Conservation (phyloP, 352 stramenopile genomes). For the Phytophthora litchii region DNA sequence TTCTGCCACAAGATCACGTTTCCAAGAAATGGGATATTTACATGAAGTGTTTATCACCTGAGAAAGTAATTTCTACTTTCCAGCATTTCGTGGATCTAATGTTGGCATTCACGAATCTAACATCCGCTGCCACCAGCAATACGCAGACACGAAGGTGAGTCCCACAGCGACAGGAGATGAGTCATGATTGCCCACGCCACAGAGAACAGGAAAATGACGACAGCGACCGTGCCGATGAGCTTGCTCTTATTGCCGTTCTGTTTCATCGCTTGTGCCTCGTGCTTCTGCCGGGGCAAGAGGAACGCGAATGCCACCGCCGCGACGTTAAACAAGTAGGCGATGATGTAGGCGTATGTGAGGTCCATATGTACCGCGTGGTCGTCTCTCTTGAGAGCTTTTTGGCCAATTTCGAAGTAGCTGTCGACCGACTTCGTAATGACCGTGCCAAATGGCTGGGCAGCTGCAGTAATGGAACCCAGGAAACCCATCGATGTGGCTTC, state of each 20-base stretch:
- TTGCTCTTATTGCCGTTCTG: slow-evolving; percentile 37
- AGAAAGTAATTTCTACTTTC: too few species aligned
- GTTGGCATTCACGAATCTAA: background rate
- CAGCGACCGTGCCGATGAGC: slow-evolving; percentile 20
- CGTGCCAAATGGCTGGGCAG: slow-evolving; percentile 37
- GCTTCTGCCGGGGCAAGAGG: slow-evolving; percentile 50
- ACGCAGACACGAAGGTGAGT: slow-evolving; percentile 41
- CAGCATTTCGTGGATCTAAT: too few species aligned
- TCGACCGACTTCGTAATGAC: slow-evolving; percentile 53
- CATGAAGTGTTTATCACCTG: too few species aligned
- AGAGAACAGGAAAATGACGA: slow-evolving; percentile 35
- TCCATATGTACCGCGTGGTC: slow-evolving; percentile 41
- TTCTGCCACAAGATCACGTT: too few species aligned
- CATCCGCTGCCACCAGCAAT: slow-evolving; percentile 41
- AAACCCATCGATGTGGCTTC: slow-evolving; percentile 47
- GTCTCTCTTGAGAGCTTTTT: slow-evolving; percentile 26
- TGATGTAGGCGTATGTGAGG: slow-evolving; percentile 46
- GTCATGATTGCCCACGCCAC: slow-evolving; percentile 49
- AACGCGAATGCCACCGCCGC: slow-evolving; percentile 33
- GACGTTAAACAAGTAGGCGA: slow-evolving; percentile 51
- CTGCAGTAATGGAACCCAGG: slow-evolving; percentile 29
- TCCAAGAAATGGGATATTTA: too few species aligned
- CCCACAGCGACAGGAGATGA: slow-evolving; percentile 46
- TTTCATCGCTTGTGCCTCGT: slow-evolving; percentile 41
- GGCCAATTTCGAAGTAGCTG: slow-evolving; percentile 44